Percentiles rank a stretch among this genome's conserved stretches.
These are phyloP conservation scores for Backusella circina DNA, from an alignment of 192 early-diverging fungal genomes.

Conservation along the genomic window DNA sequence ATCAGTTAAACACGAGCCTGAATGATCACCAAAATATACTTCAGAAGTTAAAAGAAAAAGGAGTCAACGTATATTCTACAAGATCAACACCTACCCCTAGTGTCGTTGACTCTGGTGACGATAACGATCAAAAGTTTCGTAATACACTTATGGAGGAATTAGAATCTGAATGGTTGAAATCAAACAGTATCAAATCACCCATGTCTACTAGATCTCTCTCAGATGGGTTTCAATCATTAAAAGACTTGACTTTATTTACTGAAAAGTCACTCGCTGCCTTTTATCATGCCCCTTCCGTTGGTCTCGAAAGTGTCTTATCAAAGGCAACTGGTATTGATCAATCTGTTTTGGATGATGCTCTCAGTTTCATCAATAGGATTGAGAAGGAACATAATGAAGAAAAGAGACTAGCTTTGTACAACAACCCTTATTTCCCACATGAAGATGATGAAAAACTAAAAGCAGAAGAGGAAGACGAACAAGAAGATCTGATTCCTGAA, in stretches of 20 bases:
- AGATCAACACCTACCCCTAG: constrained; percentile 23
- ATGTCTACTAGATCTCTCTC: not conserved
- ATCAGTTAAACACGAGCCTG: constrained; percentile 29
- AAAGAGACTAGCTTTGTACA: not conserved
- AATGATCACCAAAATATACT: constrained; percentile 39
- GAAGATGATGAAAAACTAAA: not conserved
- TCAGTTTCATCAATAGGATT: constrained; percentile 13
- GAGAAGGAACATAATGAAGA: constrained; percentile 5
- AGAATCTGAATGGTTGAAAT: constrained; percentile 47
- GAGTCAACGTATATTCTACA: constrained; percentile 11
- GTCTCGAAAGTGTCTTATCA: constrained; percentile 13
- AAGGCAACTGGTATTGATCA: constrained; percentile 11
- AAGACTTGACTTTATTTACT: constrained; percentile 6
- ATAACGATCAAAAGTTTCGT: not conserved
- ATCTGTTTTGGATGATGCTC: constrained; percentile 13
- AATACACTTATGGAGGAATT: constrained; percentile 45
- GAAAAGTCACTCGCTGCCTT: constrained; percentile 22
- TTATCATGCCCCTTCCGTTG: constrained; percentile 12
- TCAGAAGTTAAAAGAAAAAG: constrained; percentile 21
- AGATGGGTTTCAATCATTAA: not conserved
- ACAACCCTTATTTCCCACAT: not conserved
- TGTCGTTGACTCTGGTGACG: not conserved
- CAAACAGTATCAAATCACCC: not conserved
- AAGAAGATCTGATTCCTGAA: not conserved
- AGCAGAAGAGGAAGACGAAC: not conserved